phyloP scores from a whole-genome alignment of 2,329 filamentous ascomycete species.

The Fusarium subglutinans region DNA sequence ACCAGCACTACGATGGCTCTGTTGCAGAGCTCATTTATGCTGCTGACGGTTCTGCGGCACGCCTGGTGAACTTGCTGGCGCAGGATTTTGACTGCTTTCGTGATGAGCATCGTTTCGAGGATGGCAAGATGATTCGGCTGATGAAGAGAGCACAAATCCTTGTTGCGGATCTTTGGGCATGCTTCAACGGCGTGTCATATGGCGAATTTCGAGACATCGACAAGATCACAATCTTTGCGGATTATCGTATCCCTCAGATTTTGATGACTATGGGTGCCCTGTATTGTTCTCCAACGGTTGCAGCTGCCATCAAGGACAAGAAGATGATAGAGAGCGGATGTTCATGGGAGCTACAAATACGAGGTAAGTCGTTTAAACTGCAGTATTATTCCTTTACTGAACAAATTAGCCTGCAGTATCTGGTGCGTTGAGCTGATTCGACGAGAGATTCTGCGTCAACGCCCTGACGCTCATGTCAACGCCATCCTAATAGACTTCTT shows the following conservation, averaged over 20 bases:
- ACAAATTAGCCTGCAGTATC: slow-evolving; percentile 78
- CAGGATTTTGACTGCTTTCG: slow-evolving; percentile 85
- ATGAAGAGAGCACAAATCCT: slow-evolving; percentile 96
- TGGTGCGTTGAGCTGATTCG: slow-evolving; percentile 94
- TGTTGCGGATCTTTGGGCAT: slow-evolving; percentile 96
- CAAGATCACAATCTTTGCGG: slow-evolving; percentile 98
- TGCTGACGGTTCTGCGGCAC: slow-evolving; percentile 81
- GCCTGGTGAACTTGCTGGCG: slow-evolving; percentile 85
- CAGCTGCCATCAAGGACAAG: slow-evolving; percentile 72
- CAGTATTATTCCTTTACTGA: slow-evolving; percentile 10
- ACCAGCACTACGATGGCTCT: slow-evolving; percentile 77
- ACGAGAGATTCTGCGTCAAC: slow-evolving; percentile 77
- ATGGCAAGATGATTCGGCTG: slow-evolving; percentile 77
- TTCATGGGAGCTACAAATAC: slow-evolving; percentile 85
- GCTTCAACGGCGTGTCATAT: slow-evolving; percentile 82
- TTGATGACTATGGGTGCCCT: slow-evolving; percentile 84
- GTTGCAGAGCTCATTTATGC: slow-evolving; percentile 77
- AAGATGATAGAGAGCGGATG: slow-evolving; percentile 76
- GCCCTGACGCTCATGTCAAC: slow-evolving; percentile 79
- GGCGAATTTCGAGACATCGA: slow-evolving; percentile 91
- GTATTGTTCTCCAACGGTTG: slow-evolving; percentile 82
- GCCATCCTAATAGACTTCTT: slow-evolving; percentile 98
- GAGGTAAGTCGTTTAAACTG: slow-evolving; percentile 62
- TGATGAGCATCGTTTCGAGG: slow-evolving; percentile 81
- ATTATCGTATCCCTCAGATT: slow-evolving; percentile 96